Evolutionary conservation across 257 asterid genomes (phyloP), one percentile per base, ranked within the genome.

Genomic region (Solanum megistacrolobum): DNA sequence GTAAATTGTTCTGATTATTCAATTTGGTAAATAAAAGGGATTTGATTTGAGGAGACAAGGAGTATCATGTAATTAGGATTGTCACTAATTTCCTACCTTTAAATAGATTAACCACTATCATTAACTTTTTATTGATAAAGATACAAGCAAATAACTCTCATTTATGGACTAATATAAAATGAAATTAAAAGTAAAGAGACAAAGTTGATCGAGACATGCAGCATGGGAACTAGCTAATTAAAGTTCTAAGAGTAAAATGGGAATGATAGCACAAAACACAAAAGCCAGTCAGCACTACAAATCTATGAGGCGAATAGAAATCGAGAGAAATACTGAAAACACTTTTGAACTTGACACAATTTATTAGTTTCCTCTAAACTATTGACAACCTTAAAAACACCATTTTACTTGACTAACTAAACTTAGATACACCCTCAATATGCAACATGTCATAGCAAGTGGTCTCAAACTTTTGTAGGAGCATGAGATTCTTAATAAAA

Each of bases 391-490:
- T 48, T 48, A 5, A 48, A 48, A 5, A 48, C 1, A 48, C 1
- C 0, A 0, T 48, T 48, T 48, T 48, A 48, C 8, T 48, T 48
- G 60, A 48, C 0, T 48, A 5, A 48, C 3, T 5, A 48, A 14
- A 48, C 0, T 14, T 48, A 48, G 21, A 48, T 48, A 48, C 3
- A 48, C 21, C 60, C 23, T 48, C 3, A 16, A 48, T 16, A 5
- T 48, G 8, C 23, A 48, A 0, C 60, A 48, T 48, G 60, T 16
- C 1, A 14, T 48, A 48, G 21, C 23, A 48, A 48, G 9, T 48
- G 23, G 8, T 16, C 60, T 48, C 60, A 48, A 48, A 48, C 8
- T 48, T 1, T 52, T 52, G 0, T 52, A 16, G 1, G 23, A 52
- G 23, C 60, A 52, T 16, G 23, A 52, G 9, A 16, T 3, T 52